Percentiles rank a stretch among this genome's conserved stretches.
These are phyloP conservation scores for Kodamaea lidongshanica DNA, from an alignment of 805 yeast species.

Conservation along the genomic window DNA sequence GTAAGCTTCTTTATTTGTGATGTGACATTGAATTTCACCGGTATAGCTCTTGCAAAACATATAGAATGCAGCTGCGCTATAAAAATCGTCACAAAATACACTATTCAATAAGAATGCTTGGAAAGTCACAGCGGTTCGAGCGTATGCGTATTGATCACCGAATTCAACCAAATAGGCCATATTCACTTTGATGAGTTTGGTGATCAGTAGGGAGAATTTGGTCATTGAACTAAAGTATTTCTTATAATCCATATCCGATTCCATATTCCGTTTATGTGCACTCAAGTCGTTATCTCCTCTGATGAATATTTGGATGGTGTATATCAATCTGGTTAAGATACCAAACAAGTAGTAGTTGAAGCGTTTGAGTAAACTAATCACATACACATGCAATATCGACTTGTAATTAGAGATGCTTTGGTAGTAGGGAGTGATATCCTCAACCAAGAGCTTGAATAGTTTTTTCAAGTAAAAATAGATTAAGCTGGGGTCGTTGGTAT, in stretches of 20 bases:
- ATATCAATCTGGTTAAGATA: constrained; percentile 6
- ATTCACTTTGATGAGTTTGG: constrained; percentile 5
- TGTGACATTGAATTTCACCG: constrained; percentile 7
- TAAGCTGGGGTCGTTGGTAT: constrained; percentile 9
- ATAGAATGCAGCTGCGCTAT: constrained; percentile 8
- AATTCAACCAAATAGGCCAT: constrained; percentile 3
- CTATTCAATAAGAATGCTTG: constrained; percentile 5
- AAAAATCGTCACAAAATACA: constrained; percentile 8
- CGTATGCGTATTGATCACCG: constrained; percentile 4
- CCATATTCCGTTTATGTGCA: constrained; percentile 7
- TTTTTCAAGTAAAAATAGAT: constrained; percentile 15
- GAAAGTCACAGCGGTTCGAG: constrained; percentile 1
- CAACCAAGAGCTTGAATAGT: constrained; percentile 11
- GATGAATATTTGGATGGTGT: constrained; percentile 7
- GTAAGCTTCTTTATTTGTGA: constrained; percentile 7
- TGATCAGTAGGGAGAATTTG: constrained; percentile 2
- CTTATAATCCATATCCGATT: constrained; percentile 3
- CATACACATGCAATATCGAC: constrained; percentile 23
- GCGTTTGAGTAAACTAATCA: constrained; percentile 12
- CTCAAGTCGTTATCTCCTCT: constrained; percentile 7
- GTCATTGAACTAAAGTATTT: constrained; percentile 4
- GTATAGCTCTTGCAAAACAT: constrained; percentile 8
- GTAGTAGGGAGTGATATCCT: constrained; percentile 33
- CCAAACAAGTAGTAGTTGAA: constrained; percentile 6
- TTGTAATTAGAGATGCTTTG: constrained; percentile 27